These are phyloP conservation scores for Mantamonas sphyraenae DNA, from an alignment of 78 protist species.

Conservation along the genomic window DNA sequence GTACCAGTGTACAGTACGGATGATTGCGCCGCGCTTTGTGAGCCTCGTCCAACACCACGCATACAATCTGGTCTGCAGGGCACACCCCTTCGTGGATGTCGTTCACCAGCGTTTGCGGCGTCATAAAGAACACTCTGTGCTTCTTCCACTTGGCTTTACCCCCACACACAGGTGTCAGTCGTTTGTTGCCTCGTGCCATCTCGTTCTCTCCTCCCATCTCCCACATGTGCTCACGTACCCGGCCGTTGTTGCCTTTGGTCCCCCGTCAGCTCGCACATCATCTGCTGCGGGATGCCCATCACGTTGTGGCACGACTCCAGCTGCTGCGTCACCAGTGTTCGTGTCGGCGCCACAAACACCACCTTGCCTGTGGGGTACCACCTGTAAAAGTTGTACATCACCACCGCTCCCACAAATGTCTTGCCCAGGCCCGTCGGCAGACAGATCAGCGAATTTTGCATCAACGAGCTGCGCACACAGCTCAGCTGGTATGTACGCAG, in stretches of 20 bases:
- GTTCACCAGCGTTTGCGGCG: conserved; percentile 69
- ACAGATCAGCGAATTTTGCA: conserved; percentile 69
- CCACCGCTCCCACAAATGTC: conserved; percentile 91
- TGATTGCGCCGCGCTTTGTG: conserved; percentile 69
- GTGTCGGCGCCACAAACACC: conserved; percentile 93
- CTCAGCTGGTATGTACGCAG: no score
- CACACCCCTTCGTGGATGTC: conserved; percentile 42
- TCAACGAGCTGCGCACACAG: no score
- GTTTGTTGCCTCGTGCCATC: no score
- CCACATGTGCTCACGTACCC: no score
- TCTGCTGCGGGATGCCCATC: conserved; percentile 26
- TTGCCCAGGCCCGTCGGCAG: conserved; percentile 96
- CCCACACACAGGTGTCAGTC: background rate
- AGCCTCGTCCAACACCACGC: conserved; percentile 77
- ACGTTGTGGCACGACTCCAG: conserved; percentile 52
- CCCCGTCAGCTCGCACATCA: conserved; percentile 50
- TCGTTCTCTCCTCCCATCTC: no score
- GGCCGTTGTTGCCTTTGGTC: no score
- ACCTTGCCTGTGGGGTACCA: conserved; percentile 88
- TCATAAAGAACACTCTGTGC: conserved; percentile 72
- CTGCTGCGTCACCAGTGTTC: conserved; percentile 89
- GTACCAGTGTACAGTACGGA: conserved; percentile 48
- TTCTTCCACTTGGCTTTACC: conserved; percentile 53
- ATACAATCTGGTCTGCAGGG: conserved; percentile 10
- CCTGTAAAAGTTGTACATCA: conserved; percentile 76